A percentile compares a stretch with the other conserved stretches of the same genome.
These are phyloP conservation scores for Pyrus communis DNA, from an alignment of 306 rosid genomes.

Conservation along the genomic window DNA sequence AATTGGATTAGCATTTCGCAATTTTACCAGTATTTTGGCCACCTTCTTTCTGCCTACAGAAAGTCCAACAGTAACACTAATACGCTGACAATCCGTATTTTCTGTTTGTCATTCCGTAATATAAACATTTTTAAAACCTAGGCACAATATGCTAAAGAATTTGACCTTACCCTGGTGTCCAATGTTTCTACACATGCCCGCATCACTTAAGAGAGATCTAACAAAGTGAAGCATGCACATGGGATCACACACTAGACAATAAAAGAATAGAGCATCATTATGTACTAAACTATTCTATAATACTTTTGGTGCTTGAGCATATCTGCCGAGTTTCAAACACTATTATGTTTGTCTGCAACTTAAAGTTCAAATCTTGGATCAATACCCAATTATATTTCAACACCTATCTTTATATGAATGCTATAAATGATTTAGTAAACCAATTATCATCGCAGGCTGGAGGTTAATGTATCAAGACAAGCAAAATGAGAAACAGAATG, in stretches of 20 bases:
- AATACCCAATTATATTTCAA: not conserved
- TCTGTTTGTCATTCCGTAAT: not conserved
- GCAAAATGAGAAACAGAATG: not conserved
- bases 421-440: not conserved
- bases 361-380: not conserved
- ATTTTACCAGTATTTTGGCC: not conserved
- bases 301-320: not conserved
- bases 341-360: not conserved
- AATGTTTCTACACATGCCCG: not conserved
- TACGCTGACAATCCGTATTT: not conserved
- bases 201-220: not conserved
- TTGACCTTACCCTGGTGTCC: not conserved
- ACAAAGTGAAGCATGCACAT: not conserved
- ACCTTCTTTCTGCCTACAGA: not conserved
- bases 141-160: not conserved
- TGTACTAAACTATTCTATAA: not conserved
- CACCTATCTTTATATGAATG: not conserved
- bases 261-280: not conserved
- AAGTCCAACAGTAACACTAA: not conserved
- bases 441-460: not conserved
- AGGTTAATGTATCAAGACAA: not conserved
- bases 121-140: not conserved
- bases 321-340: not conserved
- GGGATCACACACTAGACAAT: not conserved
- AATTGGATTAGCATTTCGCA: not conserved